A percentile compares a stretch with the other conserved stretches of the same genome.
Evolutionary conservation across 202 grass and related monocot genomes (phyloP).

Genomic region (Musa balbisiana): DNA sequence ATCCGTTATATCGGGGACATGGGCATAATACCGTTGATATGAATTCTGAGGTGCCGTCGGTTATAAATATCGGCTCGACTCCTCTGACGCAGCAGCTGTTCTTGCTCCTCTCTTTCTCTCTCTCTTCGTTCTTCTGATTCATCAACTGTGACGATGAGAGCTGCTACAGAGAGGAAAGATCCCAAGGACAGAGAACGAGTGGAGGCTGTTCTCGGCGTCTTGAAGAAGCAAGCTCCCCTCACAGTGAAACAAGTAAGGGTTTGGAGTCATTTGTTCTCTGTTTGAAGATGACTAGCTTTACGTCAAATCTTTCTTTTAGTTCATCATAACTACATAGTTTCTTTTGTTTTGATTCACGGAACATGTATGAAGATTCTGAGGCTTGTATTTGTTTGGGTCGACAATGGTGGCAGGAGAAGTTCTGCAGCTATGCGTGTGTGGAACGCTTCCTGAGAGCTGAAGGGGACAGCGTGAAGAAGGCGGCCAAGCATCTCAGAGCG

Average conservation of each 20-base stretch:
- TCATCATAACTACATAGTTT: too few relatives aligned
- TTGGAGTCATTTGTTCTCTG: neutral
- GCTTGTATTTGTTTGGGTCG: neutral
- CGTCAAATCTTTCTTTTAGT: neutral
- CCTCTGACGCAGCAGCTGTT: neutral
- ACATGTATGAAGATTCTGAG: neutral
- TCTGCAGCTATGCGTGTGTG: constrained; percentile 78
- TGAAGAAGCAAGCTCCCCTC: constrained; percentile 77
- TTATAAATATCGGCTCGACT: neutral
- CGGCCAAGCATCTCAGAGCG: constrained; percentile 67
- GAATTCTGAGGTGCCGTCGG: neutral
- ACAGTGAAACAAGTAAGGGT: constrained; percentile 55
- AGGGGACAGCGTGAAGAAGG: constrained; percentile 82
- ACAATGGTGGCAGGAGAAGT: constrained; percentile 44
- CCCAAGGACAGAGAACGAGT: constrained; percentile 60
- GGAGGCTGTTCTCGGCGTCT: constrained; percentile 57
- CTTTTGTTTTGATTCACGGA: neutral
- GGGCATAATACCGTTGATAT: neutral
- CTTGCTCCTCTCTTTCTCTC: neutral
- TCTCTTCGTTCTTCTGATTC: neutral
- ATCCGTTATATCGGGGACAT: neutral
- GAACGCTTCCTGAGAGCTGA: constrained; percentile 60
- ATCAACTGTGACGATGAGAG: neutral
- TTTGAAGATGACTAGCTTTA: neutral
- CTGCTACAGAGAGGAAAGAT: constrained; percentile 43